Base-by-base conservation (phyloP, 192 early-diverging fungal species). In the Mortierella alpina region DNA sequence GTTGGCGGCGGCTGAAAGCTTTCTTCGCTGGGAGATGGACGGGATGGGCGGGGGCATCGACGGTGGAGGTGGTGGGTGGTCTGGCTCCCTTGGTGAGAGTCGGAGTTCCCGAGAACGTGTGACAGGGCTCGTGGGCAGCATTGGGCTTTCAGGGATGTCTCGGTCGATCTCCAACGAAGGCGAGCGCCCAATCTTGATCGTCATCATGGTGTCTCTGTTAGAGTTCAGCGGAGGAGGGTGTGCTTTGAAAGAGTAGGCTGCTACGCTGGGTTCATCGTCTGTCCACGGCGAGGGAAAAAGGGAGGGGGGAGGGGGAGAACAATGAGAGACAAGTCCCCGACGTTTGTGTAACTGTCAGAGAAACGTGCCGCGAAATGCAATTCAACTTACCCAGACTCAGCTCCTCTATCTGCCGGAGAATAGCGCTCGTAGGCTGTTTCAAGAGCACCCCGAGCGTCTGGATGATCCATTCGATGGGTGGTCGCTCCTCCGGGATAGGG, bases 31-130 rank as follows among this genome's bases (percentile, higher is more conserved):
- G 18, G 77, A 66, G 44, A 72, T 59, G 56, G 77, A 70, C n/a
- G 77, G 77, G 22, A 80, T 63, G 50, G 77, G 77, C 45, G 77
- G 77, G 8, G 77, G 70, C 1, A 80, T 51, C 0, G 69, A 48
- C 47, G 70, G 77, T 31, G 77, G 77, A 51, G 77, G 77, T 15
- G 77, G 77, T 5, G 59, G 70, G 42, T 72, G 72, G 41, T 80
- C 70, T 13, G 77, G 77, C 17, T 80, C 77, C n/a, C 77, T 47
- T 44, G 77, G 77, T 6, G 77, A 80, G 23, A 80, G 31, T 7
- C 65, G 49, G 4, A 80, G 54, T 10, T 72, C 69, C 18, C 70
- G 59, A 14, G 77, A 80, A 20, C 69, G 58, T 13, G 61, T 31
- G 14, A 60, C 47, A 22, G 75, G 64, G 10, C 51, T 56, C 5